Percentiles rank a stretch among this genome's conserved stretches.
These are phyloP conservation scores for Xylariaceae sp. DNA, from an alignment of 2,329 filamentous ascomycete species.

Conservation along the genomic window DNA sequence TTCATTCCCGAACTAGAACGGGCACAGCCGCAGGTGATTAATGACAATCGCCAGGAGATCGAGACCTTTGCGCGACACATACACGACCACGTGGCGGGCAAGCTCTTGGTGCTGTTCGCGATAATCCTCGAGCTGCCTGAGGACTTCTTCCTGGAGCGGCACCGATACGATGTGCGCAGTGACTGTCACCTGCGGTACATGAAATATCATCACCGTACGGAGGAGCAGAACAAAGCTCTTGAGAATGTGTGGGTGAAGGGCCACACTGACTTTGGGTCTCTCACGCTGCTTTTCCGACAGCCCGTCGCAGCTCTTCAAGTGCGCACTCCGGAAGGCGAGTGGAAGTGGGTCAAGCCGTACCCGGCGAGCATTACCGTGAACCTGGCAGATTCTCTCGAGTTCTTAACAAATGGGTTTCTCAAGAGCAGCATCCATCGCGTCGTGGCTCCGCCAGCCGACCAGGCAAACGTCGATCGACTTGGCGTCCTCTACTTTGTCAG, in stretches of 20 bases:
- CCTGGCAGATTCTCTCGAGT: constrained; percentile 46
- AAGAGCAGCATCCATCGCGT: constrained; percentile 43
- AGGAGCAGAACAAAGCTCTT: constrained; percentile 38
- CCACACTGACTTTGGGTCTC: constrained; percentile 53
- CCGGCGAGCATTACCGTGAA: constrained; percentile 51
- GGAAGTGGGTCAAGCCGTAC: constrained; percentile 47
- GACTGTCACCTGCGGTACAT: constrained; percentile 59
- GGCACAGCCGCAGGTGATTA: constrained; percentile 32
- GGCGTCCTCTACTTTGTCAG: constrained; percentile 43
- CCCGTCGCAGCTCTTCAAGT: constrained; percentile 55
- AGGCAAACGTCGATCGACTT: constrained; percentile 41
- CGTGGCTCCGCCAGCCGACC: constrained; percentile 40
- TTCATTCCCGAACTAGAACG: constrained; percentile 33
- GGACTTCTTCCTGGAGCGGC: constrained; percentile 49
- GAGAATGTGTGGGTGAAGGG: constrained; percentile 35
- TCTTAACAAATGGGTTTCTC: constrained; percentile 43
- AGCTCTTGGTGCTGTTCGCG: constrained; percentile 34
- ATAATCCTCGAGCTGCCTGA: constrained; percentile 55
- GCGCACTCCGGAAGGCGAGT: constrained; percentile 37
- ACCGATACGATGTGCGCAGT: constrained; percentile 50
- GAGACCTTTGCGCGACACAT: constrained; percentile 35
- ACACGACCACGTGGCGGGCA: constrained; percentile 29
- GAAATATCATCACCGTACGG: constrained; percentile 49
- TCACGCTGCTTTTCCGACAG: constrained; percentile 56
- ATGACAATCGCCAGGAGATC: constrained; percentile 29